phyloP scores from a whole-genome alignment of 2,329 filamentous ascomycete genomes.

The Fusarium temperatum region DNA sequence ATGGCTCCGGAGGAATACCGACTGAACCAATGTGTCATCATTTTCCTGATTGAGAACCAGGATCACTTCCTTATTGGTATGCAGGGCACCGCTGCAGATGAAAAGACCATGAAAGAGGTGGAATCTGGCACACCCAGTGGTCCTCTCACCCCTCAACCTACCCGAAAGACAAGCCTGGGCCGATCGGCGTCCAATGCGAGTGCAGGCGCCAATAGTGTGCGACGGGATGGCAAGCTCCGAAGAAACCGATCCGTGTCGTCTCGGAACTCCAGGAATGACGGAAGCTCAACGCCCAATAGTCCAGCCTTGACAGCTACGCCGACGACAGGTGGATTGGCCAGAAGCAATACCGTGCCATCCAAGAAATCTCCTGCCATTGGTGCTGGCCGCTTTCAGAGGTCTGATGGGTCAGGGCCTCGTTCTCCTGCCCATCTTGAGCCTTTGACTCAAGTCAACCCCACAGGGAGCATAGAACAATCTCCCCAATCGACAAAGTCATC shows the following conservation, averaged over 20 bases:
- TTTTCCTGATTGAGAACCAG: conserved; percentile 98
- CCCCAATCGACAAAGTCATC: conserved; percentile 45
- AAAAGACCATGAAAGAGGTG: conserved; percentile 72
- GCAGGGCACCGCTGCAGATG: conserved; percentile 98
- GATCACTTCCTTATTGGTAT: conserved; percentile 98
- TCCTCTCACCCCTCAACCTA: conserved; percentile 57
- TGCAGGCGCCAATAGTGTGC: conserved; percentile 85
- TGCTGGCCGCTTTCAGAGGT: conserved; percentile 69
- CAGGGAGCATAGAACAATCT: conserved; percentile 35
- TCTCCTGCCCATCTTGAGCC: conserved; percentile 51
- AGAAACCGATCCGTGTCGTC: conserved; percentile 94
- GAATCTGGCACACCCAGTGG: conserved; percentile 71
- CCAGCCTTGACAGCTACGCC: conserved; percentile 65
- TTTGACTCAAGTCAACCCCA: conserved; percentile 47
- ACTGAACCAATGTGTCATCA: conserved; percentile 94
- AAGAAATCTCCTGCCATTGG: conserved; percentile 82
- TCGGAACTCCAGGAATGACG: conserved; percentile 81
- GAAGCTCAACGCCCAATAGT: conserved; percentile 74
- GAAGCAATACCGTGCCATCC: conserved; percentile 92
- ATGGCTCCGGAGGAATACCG: conserved; percentile 96
- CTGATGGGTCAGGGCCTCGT: conserved; percentile 43
- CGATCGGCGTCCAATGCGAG: conserved; percentile 88
- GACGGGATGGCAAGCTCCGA: conserved; percentile 80
- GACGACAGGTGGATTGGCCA: conserved; percentile 63
- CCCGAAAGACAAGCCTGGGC: conserved; percentile 59